Evolutionary conservation across 768 basidiomycete genomes (phyloP).

Genomic region (Tulasnella sp.): DNA sequence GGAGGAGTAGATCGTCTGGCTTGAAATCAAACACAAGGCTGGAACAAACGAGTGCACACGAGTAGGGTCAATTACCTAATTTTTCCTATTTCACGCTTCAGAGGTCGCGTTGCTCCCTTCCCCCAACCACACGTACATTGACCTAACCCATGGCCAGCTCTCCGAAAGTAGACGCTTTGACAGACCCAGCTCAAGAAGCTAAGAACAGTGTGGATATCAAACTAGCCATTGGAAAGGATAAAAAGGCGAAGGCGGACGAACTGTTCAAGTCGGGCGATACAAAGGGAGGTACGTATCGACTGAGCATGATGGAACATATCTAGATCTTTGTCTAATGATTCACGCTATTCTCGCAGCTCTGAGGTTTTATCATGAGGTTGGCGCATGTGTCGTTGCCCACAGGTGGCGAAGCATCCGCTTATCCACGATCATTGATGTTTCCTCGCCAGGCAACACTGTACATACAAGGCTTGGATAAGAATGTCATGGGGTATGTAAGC

Average conservation of each 20-base stretch:
- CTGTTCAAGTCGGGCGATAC: slow-evolving; percentile 56
- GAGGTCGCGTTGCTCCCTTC: too few species aligned
- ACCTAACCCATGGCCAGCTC: too few species aligned
- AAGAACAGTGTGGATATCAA: slow-evolving; percentile 30
- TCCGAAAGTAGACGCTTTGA: not conserved
- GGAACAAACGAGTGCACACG: too few species aligned
- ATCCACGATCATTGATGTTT: slow-evolving; percentile 17
- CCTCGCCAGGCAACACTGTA: slow-evolving; percentile 50
- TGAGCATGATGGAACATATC: not conserved
- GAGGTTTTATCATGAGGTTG: slow-evolving; percentile 58
- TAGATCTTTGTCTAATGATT: not conserved
- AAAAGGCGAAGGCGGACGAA: slow-evolving; percentile 53
- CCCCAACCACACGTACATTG: too few species aligned
- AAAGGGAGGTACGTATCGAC: slow-evolving; percentile 39
- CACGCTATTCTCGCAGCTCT: slow-evolving; percentile 38
- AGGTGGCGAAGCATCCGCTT: not conserved
- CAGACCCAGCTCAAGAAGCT: not conserved
- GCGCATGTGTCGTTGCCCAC: not conserved
- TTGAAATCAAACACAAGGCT: not conserved
- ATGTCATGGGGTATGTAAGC: slow-evolving; percentile 21
- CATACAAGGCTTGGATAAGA: slow-evolving; percentile 69
- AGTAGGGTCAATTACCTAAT: too few species aligned
- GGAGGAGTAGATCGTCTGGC: not conserved
- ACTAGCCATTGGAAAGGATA: slow-evolving; percentile 46
- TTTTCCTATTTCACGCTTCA: too few species aligned